phyloP scores from a whole-genome alignment of 1,139 yeast genomes.

The Pichia sp. region DNA sequence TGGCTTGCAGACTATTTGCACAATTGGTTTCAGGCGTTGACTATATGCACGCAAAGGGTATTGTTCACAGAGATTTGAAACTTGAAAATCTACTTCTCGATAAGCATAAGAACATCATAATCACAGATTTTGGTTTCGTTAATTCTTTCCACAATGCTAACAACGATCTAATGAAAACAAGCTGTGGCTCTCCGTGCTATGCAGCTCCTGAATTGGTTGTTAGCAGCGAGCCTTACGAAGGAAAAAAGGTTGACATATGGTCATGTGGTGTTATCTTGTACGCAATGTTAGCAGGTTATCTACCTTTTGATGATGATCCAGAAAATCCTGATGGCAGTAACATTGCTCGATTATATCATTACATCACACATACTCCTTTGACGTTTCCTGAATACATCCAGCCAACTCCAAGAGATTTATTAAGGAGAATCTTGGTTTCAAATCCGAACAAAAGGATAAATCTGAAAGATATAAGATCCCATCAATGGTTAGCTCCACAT shows the following conservation, averaged over 20 bases:
- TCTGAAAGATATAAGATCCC: constrained; percentile 67
- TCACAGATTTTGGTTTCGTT: constrained; percentile 87
- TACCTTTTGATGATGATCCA: constrained; percentile 97
- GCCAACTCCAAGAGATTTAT: constrained; percentile 86
- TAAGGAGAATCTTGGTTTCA: constrained; percentile 78
- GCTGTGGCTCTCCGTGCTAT: constrained; percentile 97
- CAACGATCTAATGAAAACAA: constrained; percentile 80
- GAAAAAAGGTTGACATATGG: constrained; percentile 96
- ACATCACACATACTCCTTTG: constrained; percentile 84
- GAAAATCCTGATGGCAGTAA: constrained; percentile 95
- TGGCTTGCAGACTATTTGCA: constrained; percentile 84
- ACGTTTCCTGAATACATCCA: constrained; percentile 94
- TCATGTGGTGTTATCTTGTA: constrained; percentile 91
- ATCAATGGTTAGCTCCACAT: constrained; percentile 84
- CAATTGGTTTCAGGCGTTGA: constrained; percentile 92
- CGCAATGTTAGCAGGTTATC: constrained; percentile 95
- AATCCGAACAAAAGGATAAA: constrained; percentile 78
- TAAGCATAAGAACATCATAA: constrained; percentile 73
- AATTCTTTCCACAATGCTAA: constrained; percentile 60
- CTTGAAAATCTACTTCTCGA: constrained; percentile 69
- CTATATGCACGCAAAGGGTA: constrained; percentile 80
- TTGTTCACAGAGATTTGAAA: constrained; percentile 77
- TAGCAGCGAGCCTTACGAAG: constrained; percentile 81
- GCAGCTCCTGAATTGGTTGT: constrained; percentile 97
- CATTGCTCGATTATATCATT: constrained; percentile 83